These are phyloP conservation scores for Aspergillus brunneoviolaceus DNA, from an alignment of 2,329 filamentous ascomycete species.

Conservation along the genomic window DNA sequence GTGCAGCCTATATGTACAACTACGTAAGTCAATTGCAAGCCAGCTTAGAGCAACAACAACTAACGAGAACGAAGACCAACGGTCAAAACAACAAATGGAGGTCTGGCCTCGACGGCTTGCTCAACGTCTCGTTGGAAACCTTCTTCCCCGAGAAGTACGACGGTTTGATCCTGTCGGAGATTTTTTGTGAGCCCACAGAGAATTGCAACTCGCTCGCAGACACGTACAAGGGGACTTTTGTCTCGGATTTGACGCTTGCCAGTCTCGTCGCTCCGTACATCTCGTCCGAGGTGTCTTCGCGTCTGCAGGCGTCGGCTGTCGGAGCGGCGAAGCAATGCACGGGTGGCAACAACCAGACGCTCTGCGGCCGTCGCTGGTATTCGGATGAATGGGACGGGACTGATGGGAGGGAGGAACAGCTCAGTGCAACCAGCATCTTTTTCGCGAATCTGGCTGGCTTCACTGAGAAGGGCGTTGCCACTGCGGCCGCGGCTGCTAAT, in stretches of 20 bases:
- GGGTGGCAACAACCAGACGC: conserved; percentile 39
- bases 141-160: conserved; percentile 47
- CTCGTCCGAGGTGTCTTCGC: conserved; percentile 47
- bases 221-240: conserved; percentile 63
- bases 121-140: conserved; percentile 55
- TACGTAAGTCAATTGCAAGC: conserved; percentile 32
- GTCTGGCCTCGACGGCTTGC: conserved; percentile 48
- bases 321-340: conserved; percentile 54
- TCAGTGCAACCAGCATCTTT: conserved; percentile 26
- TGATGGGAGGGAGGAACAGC: conserved; percentile 30
- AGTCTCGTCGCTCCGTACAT: conserved; percentile 58
- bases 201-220: conserved; percentile 59
- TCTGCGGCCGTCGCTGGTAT: conserved; percentile 41
- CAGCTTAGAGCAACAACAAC: too few relatives aligned
- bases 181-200: conserved; percentile 53
- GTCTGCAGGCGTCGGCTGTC: conserved; percentile 51
- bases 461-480: background rate
- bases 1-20: conserved; percentile 56
- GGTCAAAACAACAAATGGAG: conserved; percentile 51
- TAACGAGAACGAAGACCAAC: conserved; percentile 26
- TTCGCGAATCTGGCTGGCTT: conserved; percentile 8
- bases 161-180: conserved; percentile 54
- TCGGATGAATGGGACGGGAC: conserved; percentile 28
- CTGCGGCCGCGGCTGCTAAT: background rate
- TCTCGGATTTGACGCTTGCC: conserved; percentile 56